Evolutionary conservation across 2,329 filamentous ascomycete genomes (phyloP).

Genomic region (Cercospora beticola): DNA sequence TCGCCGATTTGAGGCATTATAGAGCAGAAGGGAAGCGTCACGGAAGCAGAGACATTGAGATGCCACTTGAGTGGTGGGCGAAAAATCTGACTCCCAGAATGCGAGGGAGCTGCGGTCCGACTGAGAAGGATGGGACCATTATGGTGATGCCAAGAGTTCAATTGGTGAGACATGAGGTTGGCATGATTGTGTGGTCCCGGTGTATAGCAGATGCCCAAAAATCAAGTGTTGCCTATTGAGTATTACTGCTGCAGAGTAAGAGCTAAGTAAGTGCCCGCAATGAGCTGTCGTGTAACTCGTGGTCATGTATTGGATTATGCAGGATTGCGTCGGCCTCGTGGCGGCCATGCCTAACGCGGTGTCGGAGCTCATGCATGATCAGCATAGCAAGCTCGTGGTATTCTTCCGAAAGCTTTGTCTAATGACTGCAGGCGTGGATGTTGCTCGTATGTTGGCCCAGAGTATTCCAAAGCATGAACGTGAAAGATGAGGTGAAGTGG

Average conservation of each 20-base stretch:
- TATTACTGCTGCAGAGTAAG: background rate
- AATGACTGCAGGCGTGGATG: background rate
- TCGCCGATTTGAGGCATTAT: too few species aligned
- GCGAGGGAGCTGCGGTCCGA: background rate
- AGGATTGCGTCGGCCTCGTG: background rate
- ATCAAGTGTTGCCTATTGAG: background rate
- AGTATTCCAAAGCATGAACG: background rate
- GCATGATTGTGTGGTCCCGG: background rate
- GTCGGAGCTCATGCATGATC: background rate
- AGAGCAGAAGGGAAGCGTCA: too few species aligned
- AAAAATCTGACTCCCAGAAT: too few species aligned
- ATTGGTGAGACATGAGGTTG: background rate
- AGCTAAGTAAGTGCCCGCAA: background rate
- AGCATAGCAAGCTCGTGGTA: background rate
- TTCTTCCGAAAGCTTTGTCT: background rate
- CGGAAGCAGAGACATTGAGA: too few species aligned
- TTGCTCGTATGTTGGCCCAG: background rate
- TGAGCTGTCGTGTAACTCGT: background rate
- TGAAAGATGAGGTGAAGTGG: background rate
- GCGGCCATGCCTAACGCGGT: background rate
- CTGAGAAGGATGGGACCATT: background rate
- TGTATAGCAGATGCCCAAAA: background rate
- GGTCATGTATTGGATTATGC: background rate
- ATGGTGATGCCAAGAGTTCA: background rate
- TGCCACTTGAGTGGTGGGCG: too few species aligned